A percentile compares a stretch with the other conserved stretches of the same genome.
Evolutionary conservation across 208 protist genomes (phyloP).

Genomic region (Acanthamoeba healyi): DNA sequence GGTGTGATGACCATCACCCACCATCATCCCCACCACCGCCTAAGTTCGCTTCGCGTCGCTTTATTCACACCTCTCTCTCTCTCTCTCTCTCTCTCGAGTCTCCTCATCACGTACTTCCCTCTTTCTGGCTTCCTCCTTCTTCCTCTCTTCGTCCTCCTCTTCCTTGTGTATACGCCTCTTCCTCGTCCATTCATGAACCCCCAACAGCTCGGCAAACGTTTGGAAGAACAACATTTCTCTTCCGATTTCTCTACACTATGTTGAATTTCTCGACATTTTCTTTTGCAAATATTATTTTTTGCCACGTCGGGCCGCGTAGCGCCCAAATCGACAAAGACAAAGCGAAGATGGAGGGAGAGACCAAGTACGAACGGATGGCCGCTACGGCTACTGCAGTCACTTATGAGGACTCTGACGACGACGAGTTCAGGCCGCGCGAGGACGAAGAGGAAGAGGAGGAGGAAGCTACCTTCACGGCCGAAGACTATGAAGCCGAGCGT

Average conservation of each 20-base stretch:
- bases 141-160: neutral
- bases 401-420: neutral
- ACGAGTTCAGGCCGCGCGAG: neutral
- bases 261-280: no score
- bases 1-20: neutral
- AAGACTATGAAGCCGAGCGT: neutral
- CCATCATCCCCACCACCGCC: no score
- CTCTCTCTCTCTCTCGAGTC: neutral
- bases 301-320: no score
- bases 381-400: no score
- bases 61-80: neutral
- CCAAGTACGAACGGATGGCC: neutral
- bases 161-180: neutral
- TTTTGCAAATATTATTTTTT: no score
- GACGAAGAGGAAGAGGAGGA: neutral
- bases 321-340: neutral
- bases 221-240: no score
- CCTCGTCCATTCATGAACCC: neutral
- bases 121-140: neutral
- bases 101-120: neutral
- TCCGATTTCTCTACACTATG: no score
- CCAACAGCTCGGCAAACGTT: neutral
- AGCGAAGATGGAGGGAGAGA: neutral
- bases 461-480: neutral
- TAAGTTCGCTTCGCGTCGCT: neutral